Percentiles rank a stretch among this genome's conserved stretches.
phyloP scores from a whole-genome alignment of 192 early-diverging fungal species.

The Coemansia sp. region DNA sequence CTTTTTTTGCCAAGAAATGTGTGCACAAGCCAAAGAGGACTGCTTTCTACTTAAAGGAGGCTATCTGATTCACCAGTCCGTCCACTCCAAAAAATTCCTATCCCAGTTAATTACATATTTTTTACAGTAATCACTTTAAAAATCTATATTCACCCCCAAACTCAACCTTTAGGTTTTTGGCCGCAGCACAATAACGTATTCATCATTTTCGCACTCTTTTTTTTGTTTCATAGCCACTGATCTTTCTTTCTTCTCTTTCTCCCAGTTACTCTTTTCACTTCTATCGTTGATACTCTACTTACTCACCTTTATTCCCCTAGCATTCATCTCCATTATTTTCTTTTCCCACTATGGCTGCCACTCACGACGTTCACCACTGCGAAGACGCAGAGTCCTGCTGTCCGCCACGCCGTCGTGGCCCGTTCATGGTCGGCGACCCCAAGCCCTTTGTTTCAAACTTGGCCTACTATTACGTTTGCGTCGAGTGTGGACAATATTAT shows the following conservation, averaged over 20 bases:
- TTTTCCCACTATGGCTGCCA: conserved; percentile 5
- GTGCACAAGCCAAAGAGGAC: not conserved
- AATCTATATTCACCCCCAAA: not conserved
- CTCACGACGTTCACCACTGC: conserved; percentile 7
- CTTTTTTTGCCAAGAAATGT: conserved; percentile 13
- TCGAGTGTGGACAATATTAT: conserved; percentile 42
- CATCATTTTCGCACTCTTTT: not conserved
- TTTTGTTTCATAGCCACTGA: not conserved
- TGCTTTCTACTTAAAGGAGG: conserved; percentile 1
- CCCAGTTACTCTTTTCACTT: not conserved
- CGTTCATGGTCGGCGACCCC: not conserved
- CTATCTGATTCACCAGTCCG: conserved; percentile 6
- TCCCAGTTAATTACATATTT: not conserved
- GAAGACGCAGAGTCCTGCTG: conserved; percentile 6
- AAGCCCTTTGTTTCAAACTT: conserved; percentile 24
- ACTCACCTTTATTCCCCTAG: not conserved
- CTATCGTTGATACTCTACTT: not conserved
- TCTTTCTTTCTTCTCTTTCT: not conserved
- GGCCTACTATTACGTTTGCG: conserved; percentile 51
- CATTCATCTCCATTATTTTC: not conserved
- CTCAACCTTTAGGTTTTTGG: not conserved
- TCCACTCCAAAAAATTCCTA: not conserved
- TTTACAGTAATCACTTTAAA: conserved; percentile 3
- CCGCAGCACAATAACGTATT: conserved; percentile 9
- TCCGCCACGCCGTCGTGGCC: not conserved